These are phyloP conservation scores for Zygoascus sp. DNA, from an alignment of 1,139 yeast species.

Conservation along the genomic window DNA sequence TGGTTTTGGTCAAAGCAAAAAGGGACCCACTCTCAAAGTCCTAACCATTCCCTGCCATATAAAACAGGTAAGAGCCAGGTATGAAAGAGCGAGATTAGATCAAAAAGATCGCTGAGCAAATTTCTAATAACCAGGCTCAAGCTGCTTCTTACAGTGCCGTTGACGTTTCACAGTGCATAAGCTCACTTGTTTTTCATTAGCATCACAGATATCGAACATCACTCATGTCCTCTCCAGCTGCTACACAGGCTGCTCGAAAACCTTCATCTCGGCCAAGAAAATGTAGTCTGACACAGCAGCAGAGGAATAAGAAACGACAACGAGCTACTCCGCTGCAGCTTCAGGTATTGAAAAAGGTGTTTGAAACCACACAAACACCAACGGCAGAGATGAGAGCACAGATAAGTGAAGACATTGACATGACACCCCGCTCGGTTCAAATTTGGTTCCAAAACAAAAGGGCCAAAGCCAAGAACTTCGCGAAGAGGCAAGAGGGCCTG, in stretches of 20 bases:
- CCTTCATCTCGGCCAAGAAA: slow-evolving; percentile 20
- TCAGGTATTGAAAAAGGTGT: slow-evolving; percentile 63
- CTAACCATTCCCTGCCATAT: too few relatives aligned
- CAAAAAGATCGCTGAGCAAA: neutral
- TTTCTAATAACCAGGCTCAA: neutral
- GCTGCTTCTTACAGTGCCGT: too few relatives aligned
- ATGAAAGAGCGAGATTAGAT: neutral
- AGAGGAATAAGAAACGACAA: slow-evolving; percentile 39
- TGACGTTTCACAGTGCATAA: too few relatives aligned
- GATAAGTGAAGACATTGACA: slow-evolving; percentile 69
- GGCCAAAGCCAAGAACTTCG: slow-evolving; percentile 62
- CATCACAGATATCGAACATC: too few relatives aligned
- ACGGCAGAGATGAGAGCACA: slow-evolving; percentile 51
- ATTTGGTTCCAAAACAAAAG: slow-evolving; percentile 94
- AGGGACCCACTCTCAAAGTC: too few relatives aligned
- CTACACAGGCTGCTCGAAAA: neutral
- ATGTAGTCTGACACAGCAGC: slow-evolving; percentile 39
- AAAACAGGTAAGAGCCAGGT: too few relatives aligned
- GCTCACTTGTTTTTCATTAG: neutral
- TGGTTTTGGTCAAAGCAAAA: neutral
- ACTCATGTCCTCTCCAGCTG: neutral
- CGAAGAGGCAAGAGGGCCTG: slow-evolving; percentile 14
- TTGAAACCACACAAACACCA: slow-evolving; percentile 56
- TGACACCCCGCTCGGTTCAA: slow-evolving; percentile 88
- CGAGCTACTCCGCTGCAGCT: slow-evolving; percentile 81